Percentiles rank a stretch among this genome's conserved stretches.
phyloP scores from a whole-genome alignment of 768 basidiomycete species.

The Mycena vulgaris region DNA sequence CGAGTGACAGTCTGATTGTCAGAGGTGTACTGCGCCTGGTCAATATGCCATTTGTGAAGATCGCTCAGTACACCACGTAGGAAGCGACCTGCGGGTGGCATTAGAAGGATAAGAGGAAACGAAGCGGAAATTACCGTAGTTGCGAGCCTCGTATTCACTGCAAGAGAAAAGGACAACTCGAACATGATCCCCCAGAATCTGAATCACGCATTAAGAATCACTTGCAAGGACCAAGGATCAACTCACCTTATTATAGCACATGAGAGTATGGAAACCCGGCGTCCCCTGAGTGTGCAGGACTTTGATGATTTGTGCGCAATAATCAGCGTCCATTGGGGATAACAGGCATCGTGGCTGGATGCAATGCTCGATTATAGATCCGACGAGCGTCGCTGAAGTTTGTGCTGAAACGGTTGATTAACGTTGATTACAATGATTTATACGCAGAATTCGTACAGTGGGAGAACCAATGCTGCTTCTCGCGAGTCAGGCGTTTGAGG shows the following conservation, averaged over 20 bases:
- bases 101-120: neutral
- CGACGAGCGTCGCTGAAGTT: constrained; percentile 65
- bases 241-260: constrained; percentile 86
- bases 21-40: constrained; percentile 80
- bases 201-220: constrained; percentile 21
- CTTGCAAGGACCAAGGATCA: neutral
- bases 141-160: constrained; percentile 96
- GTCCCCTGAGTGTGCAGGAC: constrained; percentile 92
- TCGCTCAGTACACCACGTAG: constrained; percentile 84
- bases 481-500: constrained; percentile 80
- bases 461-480: constrained; percentile 89
- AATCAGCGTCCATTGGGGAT: constrained; percentile 98
- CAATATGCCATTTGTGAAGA: constrained; percentile 83
- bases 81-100: constrained; percentile 79
- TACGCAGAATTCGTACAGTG: constrained; percentile 58
- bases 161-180: constrained; percentile 91
- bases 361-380: constrained; percentile 88
- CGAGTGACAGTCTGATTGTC: constrained; percentile 78
- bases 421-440: constrained; percentile 18
- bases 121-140: constrained; percentile 76
- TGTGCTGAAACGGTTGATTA: constrained; percentile 49
- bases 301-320: constrained; percentile 92
- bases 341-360: constrained; percentile 92
- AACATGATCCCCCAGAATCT: constrained; percentile 91
- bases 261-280: constrained; percentile 87